Percentiles rank a stretch among this genome's conserved stretches.
These are phyloP conservation scores for California macrophylla DNA, from an alignment of 441 rosid species.

Conservation along the genomic window DNA sequence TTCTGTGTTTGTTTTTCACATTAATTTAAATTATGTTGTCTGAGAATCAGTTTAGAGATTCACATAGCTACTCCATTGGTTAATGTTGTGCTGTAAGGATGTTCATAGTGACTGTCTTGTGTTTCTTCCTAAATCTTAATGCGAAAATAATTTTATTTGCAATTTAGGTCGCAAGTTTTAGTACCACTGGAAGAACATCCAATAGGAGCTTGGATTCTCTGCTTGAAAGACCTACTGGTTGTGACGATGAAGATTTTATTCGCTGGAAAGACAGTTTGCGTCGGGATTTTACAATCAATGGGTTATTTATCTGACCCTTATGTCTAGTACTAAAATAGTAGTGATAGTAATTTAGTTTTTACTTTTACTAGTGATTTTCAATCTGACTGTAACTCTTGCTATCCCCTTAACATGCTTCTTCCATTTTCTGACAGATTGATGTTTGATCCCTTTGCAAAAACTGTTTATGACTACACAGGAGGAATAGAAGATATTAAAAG, in stretches of 20 bases:
- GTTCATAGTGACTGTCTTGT: background rate
- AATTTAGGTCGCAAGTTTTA: slow-evolving; percentile 76
- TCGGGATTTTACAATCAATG: slow-evolving; percentile 85
- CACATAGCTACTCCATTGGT: background rate
- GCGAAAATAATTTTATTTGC: slow-evolving; percentile 8
- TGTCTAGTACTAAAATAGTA: slow-evolving; percentile 11
- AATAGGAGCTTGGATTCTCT: slow-evolving; percentile 22
- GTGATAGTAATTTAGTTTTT: slow-evolving; percentile 5
- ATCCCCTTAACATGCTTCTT: slow-evolving; percentile 11
- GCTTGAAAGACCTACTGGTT: slow-evolving; percentile 30
- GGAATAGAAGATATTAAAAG: slow-evolving; percentile 78
- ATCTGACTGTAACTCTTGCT: background rate
- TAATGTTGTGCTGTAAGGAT: background rate
- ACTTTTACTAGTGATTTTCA: background rate
- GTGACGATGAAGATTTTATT: slow-evolving; percentile 44
- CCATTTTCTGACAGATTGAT: slow-evolving; percentile 48
- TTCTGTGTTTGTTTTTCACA: background rate
- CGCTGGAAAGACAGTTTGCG: slow-evolving; percentile 71
- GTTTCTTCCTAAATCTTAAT: background rate
- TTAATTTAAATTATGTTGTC: background rate
- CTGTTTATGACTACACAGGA: slow-evolving; percentile 72
- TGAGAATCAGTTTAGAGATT: slow-evolving; percentile 4
- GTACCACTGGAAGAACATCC: slow-evolving; percentile 37
- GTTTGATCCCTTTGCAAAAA: slow-evolving; percentile 77
- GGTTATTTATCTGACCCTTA: slow-evolving; percentile 33